phyloP scores from a whole-genome alignment of 805 yeast genomes.

The Brettanomyces bruxellensis region DNA sequence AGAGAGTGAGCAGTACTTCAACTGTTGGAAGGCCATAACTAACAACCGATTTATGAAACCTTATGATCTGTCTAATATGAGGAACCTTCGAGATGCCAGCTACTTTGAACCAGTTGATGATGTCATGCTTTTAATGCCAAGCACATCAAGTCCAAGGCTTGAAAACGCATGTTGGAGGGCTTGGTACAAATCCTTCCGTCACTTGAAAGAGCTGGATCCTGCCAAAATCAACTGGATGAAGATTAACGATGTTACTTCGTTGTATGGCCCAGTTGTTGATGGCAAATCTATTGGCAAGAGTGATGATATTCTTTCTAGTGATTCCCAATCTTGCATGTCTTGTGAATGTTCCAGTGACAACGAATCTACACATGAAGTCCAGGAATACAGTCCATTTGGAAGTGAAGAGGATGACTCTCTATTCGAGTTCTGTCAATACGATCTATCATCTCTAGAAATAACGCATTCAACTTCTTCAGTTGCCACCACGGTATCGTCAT shows the following conservation, averaged over 20 bases:
- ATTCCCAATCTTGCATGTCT: not conserved
- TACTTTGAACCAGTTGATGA: slow-evolving; percentile 22
- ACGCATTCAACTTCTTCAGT: not conserved
- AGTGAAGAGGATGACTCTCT: not conserved
- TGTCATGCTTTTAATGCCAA: slow-evolving; percentile 25
- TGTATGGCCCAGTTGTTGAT: slow-evolving; percentile 39
- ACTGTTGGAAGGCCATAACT: slow-evolving; percentile 33
- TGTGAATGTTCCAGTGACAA: not conserved
- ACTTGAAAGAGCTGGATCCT: slow-evolving; percentile 39
- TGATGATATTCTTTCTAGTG: not conserved
- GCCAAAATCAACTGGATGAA: slow-evolving; percentile 44
- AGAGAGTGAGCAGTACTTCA: slow-evolving; percentile 27
- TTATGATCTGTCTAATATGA: slow-evolving; percentile 22
- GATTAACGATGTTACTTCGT: slow-evolving; percentile 43
- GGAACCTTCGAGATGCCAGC: slow-evolving; percentile 14
- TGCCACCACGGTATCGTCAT: not conserved
- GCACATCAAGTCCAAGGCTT: slow-evolving; percentile 35
- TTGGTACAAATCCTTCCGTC: slow-evolving; percentile 76
- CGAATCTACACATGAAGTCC: not conserved
- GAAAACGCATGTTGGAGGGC: slow-evolving; percentile 92
- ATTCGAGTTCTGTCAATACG: not conserved
- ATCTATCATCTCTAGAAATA: not conserved
- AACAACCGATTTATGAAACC: slow-evolving; percentile 27
- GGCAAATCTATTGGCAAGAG: not conserved
- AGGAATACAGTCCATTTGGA: no score